A percentile compares a stretch with the other conserved stretches of the same genome.
These are phyloP conservation scores for Linum tenue DNA, from an alignment of 345 rosid genomes.

Conservation along the genomic window DNA sequence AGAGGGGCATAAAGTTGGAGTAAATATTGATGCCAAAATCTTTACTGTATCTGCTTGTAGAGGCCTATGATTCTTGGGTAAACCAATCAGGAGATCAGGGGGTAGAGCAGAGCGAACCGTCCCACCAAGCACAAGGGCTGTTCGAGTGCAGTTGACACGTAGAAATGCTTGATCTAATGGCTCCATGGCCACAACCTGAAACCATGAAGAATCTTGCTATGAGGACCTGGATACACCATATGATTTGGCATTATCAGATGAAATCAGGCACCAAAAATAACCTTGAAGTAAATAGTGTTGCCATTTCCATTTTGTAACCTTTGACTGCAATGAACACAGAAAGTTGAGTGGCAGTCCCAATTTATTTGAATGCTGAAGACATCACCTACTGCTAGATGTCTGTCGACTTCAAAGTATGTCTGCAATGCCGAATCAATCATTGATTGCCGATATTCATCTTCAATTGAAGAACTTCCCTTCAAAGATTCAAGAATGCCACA, in stretches of 20 bases:
- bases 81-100: constrained; percentile 51
- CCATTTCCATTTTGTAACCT: constrained; percentile 27
- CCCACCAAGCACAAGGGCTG: constrained; percentile 95
- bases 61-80: constrained; percentile 41
- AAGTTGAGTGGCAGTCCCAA: constrained; percentile 70
- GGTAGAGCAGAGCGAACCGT: constrained; percentile 68
- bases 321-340: constrained; percentile 65
- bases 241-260: constrained; percentile 3
- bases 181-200: constrained; percentile 84
- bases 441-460: constrained; percentile 78
- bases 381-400: constrained; percentile 65
- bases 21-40: constrained; percentile 64
- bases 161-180: constrained; percentile 72
- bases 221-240: constrained; percentile 8
- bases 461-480: constrained; percentile 47
- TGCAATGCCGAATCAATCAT: constrained; percentile 76
- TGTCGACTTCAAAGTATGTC: constrained; percentile 65
- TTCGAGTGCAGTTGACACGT: constrained; percentile 58
- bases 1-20: constrained; percentile 77
- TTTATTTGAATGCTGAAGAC: constrained; percentile 47
- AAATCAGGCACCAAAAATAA: constrained; percentile 15
- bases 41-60: constrained; percentile 58
- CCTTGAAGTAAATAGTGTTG: constrained; percentile 67
- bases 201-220: constrained; percentile 21
- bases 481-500: constrained; percentile 69